Evolutionary conservation across 2,329 filamentous ascomycete genomes (phyloP), one percentile per base, ranked within the genome.

Genomic region (Alternaria hordeiaustralica): DNA sequence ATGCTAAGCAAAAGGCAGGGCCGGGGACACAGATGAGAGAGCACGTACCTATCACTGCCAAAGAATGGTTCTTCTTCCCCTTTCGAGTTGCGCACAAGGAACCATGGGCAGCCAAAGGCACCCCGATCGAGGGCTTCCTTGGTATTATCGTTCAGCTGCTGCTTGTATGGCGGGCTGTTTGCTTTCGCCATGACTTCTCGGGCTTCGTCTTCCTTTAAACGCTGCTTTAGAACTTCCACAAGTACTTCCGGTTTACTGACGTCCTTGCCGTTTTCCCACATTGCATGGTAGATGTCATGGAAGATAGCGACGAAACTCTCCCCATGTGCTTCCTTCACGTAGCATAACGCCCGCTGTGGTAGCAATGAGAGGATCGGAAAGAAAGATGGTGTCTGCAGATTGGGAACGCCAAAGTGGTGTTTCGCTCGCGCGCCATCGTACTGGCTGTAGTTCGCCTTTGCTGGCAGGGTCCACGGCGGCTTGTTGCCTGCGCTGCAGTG

Each of bases 81-180:
- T 65, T 85, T 77, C 2, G 74, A 76, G 70, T 90, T 88, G 18
- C 83, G 84, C 4, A 89, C 91, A 86, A 88, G 89, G 64, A 92
- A 83, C 92, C 92, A 95, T 2, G 92, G 92, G 54, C 88, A 88
- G 0, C 92, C 92, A 78, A 92, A 95, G 0, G 92, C 92, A 0
- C 92, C 92, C 54, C 81, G 82, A 41, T 87, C 85, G 15, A 92
- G 77, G 0, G 87, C 90, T 67, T 84, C 84, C 63, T 87, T 83
- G 18, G 91, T 94, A 46, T 85, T 85, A 6, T 79, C 81, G 62
- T 85, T 85, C 26, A 93, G 79, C n/a, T 75, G 79, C 60, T 85
- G 78, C 73, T 88, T 88, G 70, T 80, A 81, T 66, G 86, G 80
- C 5, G 84, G 82, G 21, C 83, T 83, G 7, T 74, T 79, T 0